Evolutionary conservation across 179 eudicot species (phyloP), one percentile per base, ranked within the genome.

Genomic region (Spergularia azorica): DNA sequence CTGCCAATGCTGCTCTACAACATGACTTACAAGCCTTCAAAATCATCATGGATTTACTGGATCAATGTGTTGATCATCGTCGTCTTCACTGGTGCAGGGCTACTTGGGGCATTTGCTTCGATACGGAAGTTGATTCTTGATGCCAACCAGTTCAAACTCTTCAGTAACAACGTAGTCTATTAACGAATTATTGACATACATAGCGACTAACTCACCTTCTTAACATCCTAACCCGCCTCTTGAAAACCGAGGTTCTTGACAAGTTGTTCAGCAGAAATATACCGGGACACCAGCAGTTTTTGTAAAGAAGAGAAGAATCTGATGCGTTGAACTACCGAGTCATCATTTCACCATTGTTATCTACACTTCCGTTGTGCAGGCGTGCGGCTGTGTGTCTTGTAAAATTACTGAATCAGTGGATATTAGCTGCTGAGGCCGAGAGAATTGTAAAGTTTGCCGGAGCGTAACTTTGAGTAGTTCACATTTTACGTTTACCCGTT

Each of bases 1-100:
- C 92, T 95, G 9, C 99, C 99, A 2, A 93, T 95, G 95, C 87
- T 93, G 78, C 93, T 93, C 56, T 95, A 95, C 87, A 95, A 95
- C 90, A 88, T 89, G 87, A 88, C 95, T 52, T 80, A 73, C 66
- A 90, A 90, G 82, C 99, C 97, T 0, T 60, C 79, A 9, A 90
- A 79, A 81, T 69, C 84, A 5, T 91, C 95, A 5, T 12, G 71
- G 46, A 79, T 70, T 21, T 95, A 87, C 60, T 86, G 85, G 89
- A 64, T 86, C 82, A 94, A 94, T 54, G 21, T 62, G 54, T 61
- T 81, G 4, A 94, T 94, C 70, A 87, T 95, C 16, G 75, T 93
- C 6, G 72, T 84, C 70, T 95, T 95, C 85, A 84, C 97, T 0
- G 84, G 97, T 16, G 95, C 73, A 0, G 97, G 99, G 57, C 67